phyloP scores from a whole-genome alignment of 352 stramenopile genomes.

The Phytophthora hybrid region DNA sequence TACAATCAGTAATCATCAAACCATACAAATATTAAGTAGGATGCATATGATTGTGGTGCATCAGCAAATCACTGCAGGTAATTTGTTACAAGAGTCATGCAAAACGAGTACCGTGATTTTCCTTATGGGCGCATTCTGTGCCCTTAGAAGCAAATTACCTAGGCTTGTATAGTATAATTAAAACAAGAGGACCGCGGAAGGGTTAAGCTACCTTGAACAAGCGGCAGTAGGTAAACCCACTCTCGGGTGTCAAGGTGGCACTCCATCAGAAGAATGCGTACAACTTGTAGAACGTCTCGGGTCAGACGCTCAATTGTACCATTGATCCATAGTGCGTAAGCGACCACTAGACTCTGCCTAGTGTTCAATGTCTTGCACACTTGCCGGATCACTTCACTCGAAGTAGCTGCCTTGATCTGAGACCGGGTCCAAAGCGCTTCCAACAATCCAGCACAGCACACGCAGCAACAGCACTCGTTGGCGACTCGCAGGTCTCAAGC shows the following conservation, averaged over 20 bases:
- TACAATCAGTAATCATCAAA: no score
- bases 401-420: constrained; percentile 30
- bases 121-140: no score
- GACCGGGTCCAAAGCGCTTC: constrained; percentile 22
- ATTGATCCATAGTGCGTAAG: constrained; percentile 28
- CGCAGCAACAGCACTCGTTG: constrained; percentile 9
- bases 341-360: constrained; percentile 1
- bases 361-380: neutral
- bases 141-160: no score
- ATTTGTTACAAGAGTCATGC: no score
- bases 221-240: constrained; percentile 17
- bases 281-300: constrained; percentile 24
- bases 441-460: constrained; percentile 18
- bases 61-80: no score
- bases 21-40: no score
- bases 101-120: no score
- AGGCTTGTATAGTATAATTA: no score
- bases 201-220: constrained; percentile 31
- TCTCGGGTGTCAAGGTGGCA: constrained; percentile 8
- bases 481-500: constrained; percentile 13
- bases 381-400: constrained; percentile 4
- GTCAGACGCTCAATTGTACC: constrained; percentile 30
- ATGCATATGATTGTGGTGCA: no score
- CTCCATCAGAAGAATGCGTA: constrained; percentile 21
- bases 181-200: no score